Percentiles rank a stretch among this genome's conserved stretches.
These are phyloP conservation scores for Rhodofomes roseus DNA, from an alignment of 1,284 basidiomycete species.

Conservation along the genomic window DNA sequence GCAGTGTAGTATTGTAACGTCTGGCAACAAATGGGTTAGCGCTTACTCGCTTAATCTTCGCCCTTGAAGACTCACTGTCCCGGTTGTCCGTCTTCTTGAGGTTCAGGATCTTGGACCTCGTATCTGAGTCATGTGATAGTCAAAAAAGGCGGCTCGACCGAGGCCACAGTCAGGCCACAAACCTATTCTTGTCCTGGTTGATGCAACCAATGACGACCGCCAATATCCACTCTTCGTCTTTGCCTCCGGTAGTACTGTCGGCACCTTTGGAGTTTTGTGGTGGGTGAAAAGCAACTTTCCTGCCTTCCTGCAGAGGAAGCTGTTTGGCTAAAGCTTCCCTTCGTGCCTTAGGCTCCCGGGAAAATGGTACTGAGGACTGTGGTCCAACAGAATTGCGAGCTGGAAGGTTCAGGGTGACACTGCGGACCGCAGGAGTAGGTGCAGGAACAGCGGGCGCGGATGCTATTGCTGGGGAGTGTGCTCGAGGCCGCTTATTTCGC, in stretches of 20 bases:
- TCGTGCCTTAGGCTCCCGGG: conserved; percentile 64
- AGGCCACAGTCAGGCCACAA: too few relatives aligned
- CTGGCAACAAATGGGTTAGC: conserved; percentile 29
- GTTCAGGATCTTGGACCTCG: conserved; percentile 78
- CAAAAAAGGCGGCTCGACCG: too few relatives aligned
- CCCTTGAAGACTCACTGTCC: conserved; percentile 48
- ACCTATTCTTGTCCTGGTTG: conserved; percentile 67
- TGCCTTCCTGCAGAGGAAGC: conserved; percentile 62
- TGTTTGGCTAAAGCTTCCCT: conserved; percentile 58
- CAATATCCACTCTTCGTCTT: conserved; percentile 77
- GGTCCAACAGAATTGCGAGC: conserved; percentile 58
- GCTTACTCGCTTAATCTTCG: too few relatives aligned
- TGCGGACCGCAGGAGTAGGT: conserved; percentile 32
- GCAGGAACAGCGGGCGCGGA: conserved; percentile 34
- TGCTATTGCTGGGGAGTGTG: conserved; percentile 52
- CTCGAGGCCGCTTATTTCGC: conserved; percentile 69
- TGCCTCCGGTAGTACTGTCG: conserved; percentile 41
- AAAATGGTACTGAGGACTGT: conserved; percentile 45
- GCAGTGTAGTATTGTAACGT: conserved; percentile 63
- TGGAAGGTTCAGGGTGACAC: conserved; percentile 50
- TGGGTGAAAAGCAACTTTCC: conserved; percentile 78
- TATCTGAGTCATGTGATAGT: conserved; percentile 56
- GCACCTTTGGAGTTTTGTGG: conserved; percentile 44
- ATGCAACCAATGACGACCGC: conserved; percentile 70
- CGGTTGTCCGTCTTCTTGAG: conserved; percentile 71